Evolutionary conservation across 495 filamentous ascomycete species (phyloP), one percentile per base, ranked within the genome.

Genomic region (Aspergillus heteromorphus): DNA sequence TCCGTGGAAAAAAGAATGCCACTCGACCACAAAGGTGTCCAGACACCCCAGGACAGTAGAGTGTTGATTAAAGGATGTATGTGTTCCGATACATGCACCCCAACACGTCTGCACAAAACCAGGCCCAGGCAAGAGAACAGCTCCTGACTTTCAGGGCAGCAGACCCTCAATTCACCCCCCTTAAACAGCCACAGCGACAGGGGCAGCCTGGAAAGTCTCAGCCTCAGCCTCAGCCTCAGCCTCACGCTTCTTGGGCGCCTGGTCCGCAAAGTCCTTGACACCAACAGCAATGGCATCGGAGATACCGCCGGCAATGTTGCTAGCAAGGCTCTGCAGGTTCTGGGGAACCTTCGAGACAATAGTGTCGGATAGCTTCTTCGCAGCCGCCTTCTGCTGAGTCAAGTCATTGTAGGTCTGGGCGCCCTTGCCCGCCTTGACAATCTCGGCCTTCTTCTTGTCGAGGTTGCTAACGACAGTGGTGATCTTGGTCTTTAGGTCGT

Each of bases 341-440:
- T 54, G 27, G 2, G 52, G 52, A 10, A 54, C 52, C 52, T 54
- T 54, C 31, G 43, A 40, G 30, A 48, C 42, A 13, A 54, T 54
- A 0, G 42, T 48, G n/a, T 54, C 19, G 14, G 43, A 38, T 4
- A 54, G 31, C 29, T 48, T 48, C 30, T 54, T 54, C 11, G 52
- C 52, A 1, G 52, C 52, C 4, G 42, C 30, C 18, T 48, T 27
- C 52, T 54, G 52, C 13, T 54, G 8, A 1, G 2, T 25, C 52
- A 54, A 8, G 6, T 54, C 42, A 9, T 40, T 48, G 52, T 54
- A 54, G 31, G 52, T 48, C 31, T 54, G 29, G 19, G 30, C 43
- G 21, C 52, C 52, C 29, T 47, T 40, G 52, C 52, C 52, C 0
- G 52, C 52, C 31, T 23, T 23, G 19, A 54, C 52, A 11, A 54